Evolutionary conservation across 2,329 filamentous ascomycete genomes (phyloP).

Genomic region (Eutypella sp.): DNA sequence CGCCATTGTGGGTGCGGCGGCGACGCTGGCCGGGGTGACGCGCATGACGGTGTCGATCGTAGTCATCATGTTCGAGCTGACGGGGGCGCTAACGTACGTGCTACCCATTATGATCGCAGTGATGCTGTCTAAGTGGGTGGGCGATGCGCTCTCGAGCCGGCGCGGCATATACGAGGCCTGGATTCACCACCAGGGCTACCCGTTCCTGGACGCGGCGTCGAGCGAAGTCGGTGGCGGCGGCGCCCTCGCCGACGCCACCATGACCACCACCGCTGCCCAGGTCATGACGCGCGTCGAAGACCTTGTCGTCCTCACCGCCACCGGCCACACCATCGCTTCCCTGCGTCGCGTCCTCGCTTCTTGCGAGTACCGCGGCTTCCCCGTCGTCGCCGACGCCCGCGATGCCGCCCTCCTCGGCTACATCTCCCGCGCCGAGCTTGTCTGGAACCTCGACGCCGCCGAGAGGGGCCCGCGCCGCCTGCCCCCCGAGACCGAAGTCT

Average conservation of each 20-base stretch:
- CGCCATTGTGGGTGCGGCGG: constrained; percentile 91
- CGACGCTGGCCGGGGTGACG: constrained; percentile 88
- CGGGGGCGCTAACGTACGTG: constrained; percentile 91
- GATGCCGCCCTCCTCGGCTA: constrained; percentile 83
- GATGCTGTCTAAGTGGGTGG: constrained; percentile 97
- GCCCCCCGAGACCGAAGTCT: constrained; percentile 68
- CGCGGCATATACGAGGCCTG: constrained; percentile 95
- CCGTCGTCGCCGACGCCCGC: constrained; percentile 74
- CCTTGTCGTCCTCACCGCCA: constrained; percentile 79
- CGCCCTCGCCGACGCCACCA: constrained; percentile 14
- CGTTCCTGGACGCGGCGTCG: constrained; percentile 91
- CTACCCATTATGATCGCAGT: constrained; percentile 98
- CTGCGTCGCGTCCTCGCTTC: constrained; percentile 66
- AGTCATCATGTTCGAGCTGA: constrained; percentile 99
- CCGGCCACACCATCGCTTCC: constrained; percentile 78
- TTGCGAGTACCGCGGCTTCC: constrained; percentile 84
- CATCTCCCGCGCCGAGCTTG: constrained; percentile 85
- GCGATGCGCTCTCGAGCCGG: constrained; percentile 88
- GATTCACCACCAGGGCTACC: constrained; percentile 95
- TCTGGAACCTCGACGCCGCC: constrained; percentile 69
- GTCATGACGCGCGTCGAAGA: constrained; percentile 94
- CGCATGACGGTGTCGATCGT: constrained; percentile 98
- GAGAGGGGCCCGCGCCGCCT: constrained; percentile 53
- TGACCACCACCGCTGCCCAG: constrained; percentile 77
- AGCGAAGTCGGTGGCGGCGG: constrained; percentile 60